Evolutionary conservation across 352 stramenopile genomes (phyloP).

Genomic region (Phytophthora tubulina): DNA sequence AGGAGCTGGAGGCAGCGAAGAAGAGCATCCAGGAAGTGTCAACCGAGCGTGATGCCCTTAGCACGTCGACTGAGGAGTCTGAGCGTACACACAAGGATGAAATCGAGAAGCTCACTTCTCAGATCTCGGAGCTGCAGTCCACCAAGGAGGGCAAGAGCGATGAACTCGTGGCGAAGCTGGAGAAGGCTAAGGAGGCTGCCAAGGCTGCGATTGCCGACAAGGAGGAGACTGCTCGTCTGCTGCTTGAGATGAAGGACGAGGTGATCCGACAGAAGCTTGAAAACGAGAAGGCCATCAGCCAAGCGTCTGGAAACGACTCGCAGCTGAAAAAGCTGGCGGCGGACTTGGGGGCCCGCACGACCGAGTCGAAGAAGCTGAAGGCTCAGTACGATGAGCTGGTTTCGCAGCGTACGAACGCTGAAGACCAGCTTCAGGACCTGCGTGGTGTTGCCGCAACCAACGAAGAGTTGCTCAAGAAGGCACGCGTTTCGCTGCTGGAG

Average conservation of each 20-base stretch:
- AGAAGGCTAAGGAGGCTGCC: slow-evolving; percentile 40
- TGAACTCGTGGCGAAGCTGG: slow-evolving; percentile 41
- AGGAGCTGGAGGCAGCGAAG: slow-evolving; percentile 41
- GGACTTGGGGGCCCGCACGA: slow-evolving; percentile 47
- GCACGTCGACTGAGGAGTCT: slow-evolving; percentile 33
- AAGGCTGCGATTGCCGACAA: slow-evolving; percentile 50
- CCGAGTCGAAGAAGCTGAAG: slow-evolving; percentile 45
- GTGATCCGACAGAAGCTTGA: slow-evolving; percentile 56
- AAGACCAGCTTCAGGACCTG: slow-evolving; percentile 56
- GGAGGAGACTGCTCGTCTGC: slow-evolving; percentile 39
- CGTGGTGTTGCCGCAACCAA: slow-evolving; percentile 52
- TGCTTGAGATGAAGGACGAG: slow-evolving; percentile 65
- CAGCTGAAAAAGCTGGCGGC: slow-evolving; percentile 50
- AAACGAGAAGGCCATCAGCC: slow-evolving; percentile 45
- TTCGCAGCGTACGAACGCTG: slow-evolving; percentile 38
- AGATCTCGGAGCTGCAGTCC: slow-evolving; percentile 44
- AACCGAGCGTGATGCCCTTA: slow-evolving; percentile 30
- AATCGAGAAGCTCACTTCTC: slow-evolving; percentile 38
- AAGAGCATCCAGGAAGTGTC: slow-evolving; percentile 17
- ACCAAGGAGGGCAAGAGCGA: slow-evolving; percentile 33
- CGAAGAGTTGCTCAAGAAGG: slow-evolving; percentile 80
- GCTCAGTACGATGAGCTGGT: slow-evolving; percentile 47
- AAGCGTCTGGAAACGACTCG: slow-evolving; percentile 36
- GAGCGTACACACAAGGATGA: slow-evolving; percentile 43
- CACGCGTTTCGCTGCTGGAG: slow-evolving; percentile 67